These are phyloP conservation scores for Diddensiella santjacobensis DNA, from an alignment of 805 yeast genomes.

Conservation along the genomic window DNA sequence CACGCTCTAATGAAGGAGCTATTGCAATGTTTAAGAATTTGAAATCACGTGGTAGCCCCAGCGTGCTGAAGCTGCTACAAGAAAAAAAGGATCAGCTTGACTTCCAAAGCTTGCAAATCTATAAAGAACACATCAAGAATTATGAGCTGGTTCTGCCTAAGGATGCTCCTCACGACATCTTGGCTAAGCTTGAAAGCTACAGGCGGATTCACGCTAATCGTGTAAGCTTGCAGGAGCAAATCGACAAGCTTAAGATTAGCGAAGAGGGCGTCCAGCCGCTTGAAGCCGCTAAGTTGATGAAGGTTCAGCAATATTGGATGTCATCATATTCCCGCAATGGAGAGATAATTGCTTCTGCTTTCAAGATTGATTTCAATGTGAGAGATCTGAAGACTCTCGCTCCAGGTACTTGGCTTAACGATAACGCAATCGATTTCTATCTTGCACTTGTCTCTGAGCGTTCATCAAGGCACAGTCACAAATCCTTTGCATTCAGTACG, in stretches of 20 bases:
- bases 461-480: constrained; percentile 33
- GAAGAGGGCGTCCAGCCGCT: constrained; percentile 7
- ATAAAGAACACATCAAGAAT: background rate
- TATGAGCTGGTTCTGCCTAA: background rate
- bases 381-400: constrained; percentile 69
- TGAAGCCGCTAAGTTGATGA: constrained; percentile 10
- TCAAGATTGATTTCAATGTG: constrained; percentile 53
- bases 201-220: constrained; percentile 13
- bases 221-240: constrained; percentile 12
- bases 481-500: constrained; percentile 73
- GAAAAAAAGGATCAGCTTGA: constrained; percentile 2
- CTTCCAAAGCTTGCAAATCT: background rate
- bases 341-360: constrained; percentile 18
- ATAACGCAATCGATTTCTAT: constrained; percentile 82
- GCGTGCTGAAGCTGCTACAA: constrained; percentile 1
- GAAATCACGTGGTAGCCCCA: background rate
- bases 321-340: background rate
- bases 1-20: background rate
- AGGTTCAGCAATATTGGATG: constrained; percentile 17
- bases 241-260: constrained; percentile 13
- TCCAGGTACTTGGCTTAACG: constrained; percentile 83
- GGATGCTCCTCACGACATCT: background rate
- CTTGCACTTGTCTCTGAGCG: constrained; percentile 51
- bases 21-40: background rate
- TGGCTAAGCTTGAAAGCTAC: constrained; percentile 3